Percentiles rank a stretch among this genome's conserved stretches.
Conservation (phyloP, 108 stramenopile genomes). For the Cyclotella baltica region DNA sequence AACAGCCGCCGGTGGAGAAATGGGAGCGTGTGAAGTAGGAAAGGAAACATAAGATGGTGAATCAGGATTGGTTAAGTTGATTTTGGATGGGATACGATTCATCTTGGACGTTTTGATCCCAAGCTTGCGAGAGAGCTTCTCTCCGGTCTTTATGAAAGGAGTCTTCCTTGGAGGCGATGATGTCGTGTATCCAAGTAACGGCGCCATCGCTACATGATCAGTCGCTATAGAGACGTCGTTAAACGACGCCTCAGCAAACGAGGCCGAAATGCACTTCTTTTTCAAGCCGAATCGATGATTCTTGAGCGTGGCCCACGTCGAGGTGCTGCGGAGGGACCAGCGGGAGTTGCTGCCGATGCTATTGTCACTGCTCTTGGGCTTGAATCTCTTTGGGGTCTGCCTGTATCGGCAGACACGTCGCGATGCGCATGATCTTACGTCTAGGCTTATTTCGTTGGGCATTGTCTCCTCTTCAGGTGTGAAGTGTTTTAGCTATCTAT, state of each 20-base stretch:
- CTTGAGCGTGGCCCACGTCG: constrained; percentile 2
- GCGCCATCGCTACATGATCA: not conserved
- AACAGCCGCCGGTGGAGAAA: too few species aligned
- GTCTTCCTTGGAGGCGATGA: constrained; percentile 2
- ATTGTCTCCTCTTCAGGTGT: too few species aligned
- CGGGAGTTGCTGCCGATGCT: not conserved
- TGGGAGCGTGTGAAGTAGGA: too few species aligned
- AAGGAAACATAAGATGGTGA: too few species aligned
- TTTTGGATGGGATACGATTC: too few species aligned
- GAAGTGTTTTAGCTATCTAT: too few species aligned
- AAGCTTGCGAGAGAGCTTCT: not conserved
- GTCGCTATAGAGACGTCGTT: not conserved
- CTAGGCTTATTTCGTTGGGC: too few species aligned
- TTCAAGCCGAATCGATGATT: not conserved
- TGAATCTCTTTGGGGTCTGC: not conserved
- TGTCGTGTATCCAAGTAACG: not conserved
- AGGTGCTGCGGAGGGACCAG: not conserved
- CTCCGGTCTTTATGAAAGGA: not conserved
- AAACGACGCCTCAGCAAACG: not conserved
- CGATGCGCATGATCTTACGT: not conserved
- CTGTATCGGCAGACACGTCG: constrained; percentile 3
- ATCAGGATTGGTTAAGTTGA: too few species aligned
- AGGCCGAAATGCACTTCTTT: not conserved
- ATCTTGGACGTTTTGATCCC: too few species aligned
- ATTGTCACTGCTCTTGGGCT: not conserved